Evolutionary conservation across 2,329 filamentous ascomycete genomes (phyloP), one percentile per base, ranked within the genome.

Genomic region (Diaporthe sp.): DNA sequence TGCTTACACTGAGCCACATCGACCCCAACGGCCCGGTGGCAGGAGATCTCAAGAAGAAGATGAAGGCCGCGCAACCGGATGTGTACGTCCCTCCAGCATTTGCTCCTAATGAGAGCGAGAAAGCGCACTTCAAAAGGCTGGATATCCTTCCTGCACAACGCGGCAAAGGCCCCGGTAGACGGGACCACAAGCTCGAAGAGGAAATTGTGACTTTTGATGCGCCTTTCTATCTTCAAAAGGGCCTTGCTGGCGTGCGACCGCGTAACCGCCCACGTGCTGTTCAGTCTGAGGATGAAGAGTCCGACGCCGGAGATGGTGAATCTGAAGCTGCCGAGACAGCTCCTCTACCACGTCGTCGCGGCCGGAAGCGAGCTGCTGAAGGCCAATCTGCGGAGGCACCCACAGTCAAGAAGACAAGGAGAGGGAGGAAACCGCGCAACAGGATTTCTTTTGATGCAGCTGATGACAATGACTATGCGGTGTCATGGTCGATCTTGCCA

Each of bases 131-230:
- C 73, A 77, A 79, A 75, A 78, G 78, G 76, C 79, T 75, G 76
- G 77, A 76, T 76, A 76, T 47, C 73, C 76, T 78, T 71, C 74
- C 76, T n/a, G 80, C 81, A n/a, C 76, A 82, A 22, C 74, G 71
- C 13, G 58, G 17, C 53, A 75, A 73, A 58, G 75, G 72, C 17
- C 58, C 60, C 12, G 67, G 84, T 61, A 82, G 85, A 72, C 82
- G 85, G 75, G 78, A 76, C 73, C 78, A 80, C 81, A 78, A 79
- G 78, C 83, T 86, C 65, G 83, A 84, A 4, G 80, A 84, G 13
- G 86, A 87, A 68, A 84, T 90, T 25, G 87, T 88, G 49, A 83
- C 86, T n/a, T 80, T 90, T 39, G 84, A 86, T 71, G 88, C 88
- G 2, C 88, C 88, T 3, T 86, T 89, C 39, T 90, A 90, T 79